Base-by-base conservation (phyloP, 345 rosid species). In the Geranium rotundifolium region DNA sequence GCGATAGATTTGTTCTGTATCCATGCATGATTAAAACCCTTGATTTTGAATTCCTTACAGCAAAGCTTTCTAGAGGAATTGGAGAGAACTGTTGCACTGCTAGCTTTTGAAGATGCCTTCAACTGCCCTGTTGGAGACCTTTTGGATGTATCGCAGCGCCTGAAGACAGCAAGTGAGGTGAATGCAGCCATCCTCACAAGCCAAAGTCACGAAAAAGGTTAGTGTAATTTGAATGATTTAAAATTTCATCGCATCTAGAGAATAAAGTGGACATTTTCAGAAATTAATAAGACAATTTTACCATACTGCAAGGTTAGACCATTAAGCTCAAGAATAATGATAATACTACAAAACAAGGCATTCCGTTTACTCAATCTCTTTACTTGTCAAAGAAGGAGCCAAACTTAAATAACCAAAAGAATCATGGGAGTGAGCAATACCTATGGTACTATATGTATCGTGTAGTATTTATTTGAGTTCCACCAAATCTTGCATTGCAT, bases 151-250 rank as follows among this genome's bases (percentile, higher is more conserved):
- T 86, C 96, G 10, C 99, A 95, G 67, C 96, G 99, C 56, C 84
- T 82, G 60, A 90, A 88, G 83, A 90, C 96, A 6, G 95, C 99
- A 50, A 86, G 95, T 77, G 97, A 90, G 73, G 92, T 95, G 62
- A 90, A 95, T 61, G 99, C 97, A 39, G 99, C 99, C 34, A 95
- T 95, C 65, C 92, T 95, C 66, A 95, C 92, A 37, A 90, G 99
- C 77, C 99, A 90, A 80, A 88, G 96, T 65, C 99, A 85, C 59
- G 97, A 95, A 73, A 91, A 95, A 86, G 96, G 99, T 91, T 60
- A 13, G 55, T 39, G 16, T 3, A 14, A 10, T 34, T 15, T 17
- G 9, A 27, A 23, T n/a, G 27, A 30, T 10, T 23, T 37, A 12
- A 16, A 27, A 30, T 7, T 30, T 58, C 3, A 15, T 27, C n/a